Base-by-base conservation (phyloP, 2,329 filamentous ascomycete genomes). In the Drechslera avenae region DNA sequence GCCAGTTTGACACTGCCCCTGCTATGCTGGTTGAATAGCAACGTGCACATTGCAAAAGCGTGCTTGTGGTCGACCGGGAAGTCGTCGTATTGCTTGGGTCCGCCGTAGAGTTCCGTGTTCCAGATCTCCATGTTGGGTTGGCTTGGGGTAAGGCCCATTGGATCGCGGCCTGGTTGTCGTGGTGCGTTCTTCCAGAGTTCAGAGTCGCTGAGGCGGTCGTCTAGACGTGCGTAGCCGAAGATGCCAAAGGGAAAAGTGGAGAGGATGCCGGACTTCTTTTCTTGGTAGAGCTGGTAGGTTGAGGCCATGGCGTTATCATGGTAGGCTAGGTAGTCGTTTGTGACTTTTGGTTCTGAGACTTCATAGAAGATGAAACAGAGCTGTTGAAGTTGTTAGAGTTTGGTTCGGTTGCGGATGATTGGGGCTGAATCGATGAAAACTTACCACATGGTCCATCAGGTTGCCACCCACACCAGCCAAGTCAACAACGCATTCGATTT, bases 41-140 rank as follows among this genome's bases (percentile, higher is more conserved):
- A 78, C 0, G 78, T 77, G 42, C 84, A 82, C 56, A 86, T 79
- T 5, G 79, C 78, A 54, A 87, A 87, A 0, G 78, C 79, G 52
- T 83, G 76, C 47, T 84, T 76, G 14, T 78, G 73, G 35, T 84
- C 76, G 2, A 76, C 69, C 0, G 83, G 84, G 46, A 79, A 81
- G 31, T 83, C 71, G 16, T 76, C 72, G 52, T 78, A 85, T 52
- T 85, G 81, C 56, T 83, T 83, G 0, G 83, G 83, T 0, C 82
- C 82, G 3, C 82, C 82, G 56, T 85, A 86, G 60, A 81, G 82
- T 62, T 86, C 84, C 0, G 83, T 86, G 26, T 78, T 83, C 71
- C 85, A 86, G 68, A 85, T 81, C 60, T 87, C 85, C 40, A 85
- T 66, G 59, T 86, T 83, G 0, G 85, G 83, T 61, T 87, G 85